These are phyloP conservation scores for Oropetium thomaeum DNA, from an alignment of 176 grass and related monocot genomes.

Conservation along the genomic window DNA sequence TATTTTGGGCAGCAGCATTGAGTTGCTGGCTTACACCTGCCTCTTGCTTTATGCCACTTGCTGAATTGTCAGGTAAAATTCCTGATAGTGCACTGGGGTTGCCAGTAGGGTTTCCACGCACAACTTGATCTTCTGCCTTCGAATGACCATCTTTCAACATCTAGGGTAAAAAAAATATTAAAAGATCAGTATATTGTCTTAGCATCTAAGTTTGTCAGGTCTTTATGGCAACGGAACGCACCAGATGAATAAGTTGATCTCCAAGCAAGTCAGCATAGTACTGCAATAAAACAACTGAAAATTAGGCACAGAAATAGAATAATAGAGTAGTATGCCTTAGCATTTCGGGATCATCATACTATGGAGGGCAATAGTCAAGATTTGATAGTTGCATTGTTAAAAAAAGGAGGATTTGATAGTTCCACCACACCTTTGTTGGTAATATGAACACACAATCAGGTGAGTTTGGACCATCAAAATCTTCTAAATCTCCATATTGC, in stretches of 20 bases:
- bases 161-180: conserved; percentile 42
- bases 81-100: conserved; percentile 43
- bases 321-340: conserved; percentile 3
- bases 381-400: neutral
- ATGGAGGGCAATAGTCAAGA: neutral
- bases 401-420: neutral
- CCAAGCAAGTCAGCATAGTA: conserved; percentile 73
- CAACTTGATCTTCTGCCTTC: conserved; percentile 65
- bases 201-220: conserved; percentile 10
- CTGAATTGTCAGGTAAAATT: conserved; percentile 50
- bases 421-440: conserved; percentile 60
- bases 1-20: conserved; percentile 59
- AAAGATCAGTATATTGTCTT: conserved; percentile 33
- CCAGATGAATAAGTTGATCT: conserved; percentile 57
- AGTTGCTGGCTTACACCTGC: conserved; percentile 59
- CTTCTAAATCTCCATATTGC: conserved; percentile 79
- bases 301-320: conserved; percentile 29
- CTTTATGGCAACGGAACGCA: conserved; percentile 38
- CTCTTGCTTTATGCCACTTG: conserved; percentile 70
- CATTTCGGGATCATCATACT: neutral
- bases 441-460: conserved; percentile 64
- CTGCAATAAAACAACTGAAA: conserved; percentile 51
- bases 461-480: conserved; percentile 57
- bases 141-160: conserved; percentile 77
- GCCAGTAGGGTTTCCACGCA: conserved; percentile 40